Evolutionary conservation across 2,329 filamentous ascomycete genomes (phyloP), one percentile per base, ranked within the genome.

Genomic region (Tricladium varicosporioides): DNA sequence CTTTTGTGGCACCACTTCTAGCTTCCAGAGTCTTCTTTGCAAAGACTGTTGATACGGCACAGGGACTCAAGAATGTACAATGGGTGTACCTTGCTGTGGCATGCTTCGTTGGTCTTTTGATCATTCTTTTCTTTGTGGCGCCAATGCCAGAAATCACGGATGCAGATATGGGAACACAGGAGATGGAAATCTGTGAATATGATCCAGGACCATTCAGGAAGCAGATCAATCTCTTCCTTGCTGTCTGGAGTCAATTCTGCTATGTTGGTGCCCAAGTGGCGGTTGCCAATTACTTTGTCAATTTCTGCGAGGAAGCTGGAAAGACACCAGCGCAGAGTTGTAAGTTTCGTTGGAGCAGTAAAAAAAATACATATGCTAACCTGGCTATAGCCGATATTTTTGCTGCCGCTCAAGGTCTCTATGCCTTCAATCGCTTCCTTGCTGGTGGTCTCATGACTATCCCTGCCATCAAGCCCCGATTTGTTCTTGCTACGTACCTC

Each of bases 71-170:
- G 62, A 85, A 86, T 55, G 88, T 92, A 1, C 87, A 92, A 71
- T 92, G 85, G 83, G 86, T 90, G 0, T 92, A 92, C 64, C 80
- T 90, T 3, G 82, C 84, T 48, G 89, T 92, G 58, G 87, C 86
- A 2, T 76, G 81, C 67, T 91, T 91, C 60, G 88, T 91, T 32
- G 83, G 84, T 62, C 66, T 83, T 1, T 78, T 92, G 2, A 70
- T 77, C 5, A 74, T 86, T n/a, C 89, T 91, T 70, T 87, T 83
- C 72, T 63, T 59, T 40, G 69, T 89, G 43, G 82, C 83, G 8
- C 78, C 78, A 11, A 86, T 90, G 54, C 87, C 88, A 5, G 88
- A 91, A 70, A 85, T 91, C 64, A 90, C 87, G 10, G 84, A 86
- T 66, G 80, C 81, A 68, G 87, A 91, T 66, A 90, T 88, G 86